phyloP scores from a whole-genome alignment of 2,329 filamentous ascomycete species.

The Alternaria brassicae region DNA sequence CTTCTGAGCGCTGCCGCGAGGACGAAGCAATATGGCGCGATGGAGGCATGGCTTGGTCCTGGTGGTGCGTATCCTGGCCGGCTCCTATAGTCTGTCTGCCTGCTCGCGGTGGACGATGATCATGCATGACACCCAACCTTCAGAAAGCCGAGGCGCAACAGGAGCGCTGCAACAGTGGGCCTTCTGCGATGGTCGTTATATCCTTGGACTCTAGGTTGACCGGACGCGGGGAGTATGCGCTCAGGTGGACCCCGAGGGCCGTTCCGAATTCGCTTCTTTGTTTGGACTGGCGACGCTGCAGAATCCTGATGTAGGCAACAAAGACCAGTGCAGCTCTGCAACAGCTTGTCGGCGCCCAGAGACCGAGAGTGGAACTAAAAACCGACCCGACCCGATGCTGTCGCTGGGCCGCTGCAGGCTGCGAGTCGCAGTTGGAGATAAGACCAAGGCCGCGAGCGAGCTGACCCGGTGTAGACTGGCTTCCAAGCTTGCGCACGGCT shows the following conservation, averaged over 20 bases:
- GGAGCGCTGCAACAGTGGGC: background rate
- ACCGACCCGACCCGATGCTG: background rate
- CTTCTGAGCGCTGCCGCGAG: conserved; percentile 40
- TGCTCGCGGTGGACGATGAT: conserved; percentile 31
- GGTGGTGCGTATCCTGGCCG: conserved; percentile 25
- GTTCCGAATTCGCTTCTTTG: conserved; percentile 44
- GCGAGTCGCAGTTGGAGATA: conserved; percentile 26
- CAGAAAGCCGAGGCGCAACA: background rate
- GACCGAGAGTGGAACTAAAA: background rate
- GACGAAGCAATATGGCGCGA: conserved; percentile 26
- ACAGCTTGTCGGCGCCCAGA: conserved; percentile 3
- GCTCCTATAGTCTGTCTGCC: conserved; percentile 28
- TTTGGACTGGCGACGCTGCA: conserved; percentile 13
- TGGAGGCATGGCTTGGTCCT: conserved; percentile 31
- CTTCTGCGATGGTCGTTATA: conserved; percentile 4
- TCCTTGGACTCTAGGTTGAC: conserved; percentile 17
- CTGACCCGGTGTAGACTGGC: conserved; percentile 29
- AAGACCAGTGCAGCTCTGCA: conserved; percentile 7
- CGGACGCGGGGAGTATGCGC: conserved; percentile 33
- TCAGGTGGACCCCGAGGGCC: conserved; percentile 34
- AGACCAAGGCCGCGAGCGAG: conserved; percentile 18
- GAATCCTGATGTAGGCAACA: conserved; percentile 7
- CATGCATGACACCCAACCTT: conserved; percentile 33
- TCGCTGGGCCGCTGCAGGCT: conserved; percentile 20
- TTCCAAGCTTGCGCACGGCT: conserved; percentile 30